Percentiles rank a stretch among this genome's conserved stretches.
phyloP scores from a whole-genome alignment of 805 yeast genomes.

The Myxozyma mucilagina region DNA sequence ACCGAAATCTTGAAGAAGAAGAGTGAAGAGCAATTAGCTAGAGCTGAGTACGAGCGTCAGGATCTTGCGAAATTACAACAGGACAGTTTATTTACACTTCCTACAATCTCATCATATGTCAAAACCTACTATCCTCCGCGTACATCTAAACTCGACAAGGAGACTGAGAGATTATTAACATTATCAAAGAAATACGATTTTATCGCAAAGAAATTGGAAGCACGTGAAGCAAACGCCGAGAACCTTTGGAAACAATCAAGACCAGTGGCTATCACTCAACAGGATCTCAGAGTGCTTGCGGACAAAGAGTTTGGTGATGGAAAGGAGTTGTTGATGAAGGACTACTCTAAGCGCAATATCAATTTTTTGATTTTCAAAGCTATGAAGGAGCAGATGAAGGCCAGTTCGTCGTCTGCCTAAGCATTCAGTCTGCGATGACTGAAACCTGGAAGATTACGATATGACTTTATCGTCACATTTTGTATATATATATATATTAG shows the following conservation, averaged over 20 bases:
- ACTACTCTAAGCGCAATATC: slow-evolving; percentile 7
- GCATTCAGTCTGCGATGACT: too few species aligned
- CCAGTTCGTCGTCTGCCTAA: too few species aligned
- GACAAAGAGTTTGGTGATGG: slow-evolving; percentile 12
- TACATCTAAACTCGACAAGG: background rate
- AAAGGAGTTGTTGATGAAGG: background rate
- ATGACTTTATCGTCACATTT: too few species aligned
- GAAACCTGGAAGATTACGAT: too few species aligned
- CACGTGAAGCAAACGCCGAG: background rate
- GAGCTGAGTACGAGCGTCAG: slow-evolving; percentile 4
- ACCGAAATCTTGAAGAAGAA: background rate
- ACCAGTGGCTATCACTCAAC: background rate
- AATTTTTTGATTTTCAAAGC: background rate
- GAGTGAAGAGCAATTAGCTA: slow-evolving; percentile 1
- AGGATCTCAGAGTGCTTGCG: background rate
- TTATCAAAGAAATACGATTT: background rate
- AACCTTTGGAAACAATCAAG: background rate
- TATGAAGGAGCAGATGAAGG: background rate
- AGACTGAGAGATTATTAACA: background rate
- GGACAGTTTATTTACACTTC: slow-evolving; percentile 17
- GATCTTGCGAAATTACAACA: slow-evolving; percentile 1
- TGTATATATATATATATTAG: too few species aligned
- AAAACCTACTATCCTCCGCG: slow-evolving; percentile 13
- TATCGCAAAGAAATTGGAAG: background rate
- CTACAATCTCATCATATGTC: slow-evolving; percentile 15